Evolutionary conservation across 768 basidiomycete species (phyloP), one percentile per base, ranked within the genome.

Genomic region (Leccinellum luteum): DNA sequence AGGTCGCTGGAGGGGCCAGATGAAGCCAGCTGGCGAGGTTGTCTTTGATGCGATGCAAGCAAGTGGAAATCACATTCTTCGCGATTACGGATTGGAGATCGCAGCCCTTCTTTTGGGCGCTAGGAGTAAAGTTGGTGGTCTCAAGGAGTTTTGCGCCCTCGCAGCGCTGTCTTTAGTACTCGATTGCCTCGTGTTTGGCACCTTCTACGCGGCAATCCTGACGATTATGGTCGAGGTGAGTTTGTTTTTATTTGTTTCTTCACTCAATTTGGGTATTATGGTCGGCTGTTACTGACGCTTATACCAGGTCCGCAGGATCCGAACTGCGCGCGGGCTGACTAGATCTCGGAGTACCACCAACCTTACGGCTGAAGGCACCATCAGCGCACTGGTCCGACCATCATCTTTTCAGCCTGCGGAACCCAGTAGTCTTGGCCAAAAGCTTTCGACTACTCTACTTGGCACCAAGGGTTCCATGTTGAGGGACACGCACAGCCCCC

Each of bases 141-240:
- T 99, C 50, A 85, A 83, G 60, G 95, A 99, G 73, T 96, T 98
- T 61, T 98, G 96, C 69, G 90, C 94, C 12, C 84, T 98, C 15
- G 97, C 95, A 0, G 94, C 94, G 2, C 71, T 98, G n/a, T 79
- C 92, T 52, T 79, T 99, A 50, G 81, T 80, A 9, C 80, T 95
- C 47, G 97, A 99, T 71, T 97, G 94, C 70, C 66, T 94, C 30
- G 79, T 93, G 73, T 82, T 97, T 60, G 89, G 89, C 74, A 93
- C 93, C 1, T 96, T 97, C 74, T 89, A 96, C 69, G 82, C 91
- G 1, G 87, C 91, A 2, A 85, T 98, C 53, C 76, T 99, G 53
- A 87, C 85, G n/a, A 81, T 99, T 70, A 97, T 98, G 90, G 88
- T 98, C 59, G 96, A 99, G 81, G 93, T 93, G 54, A 54, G 80